Conservation (phyloP, 768 basidiomycete genomes). For the Asterophora lycoperdoides region DNA sequence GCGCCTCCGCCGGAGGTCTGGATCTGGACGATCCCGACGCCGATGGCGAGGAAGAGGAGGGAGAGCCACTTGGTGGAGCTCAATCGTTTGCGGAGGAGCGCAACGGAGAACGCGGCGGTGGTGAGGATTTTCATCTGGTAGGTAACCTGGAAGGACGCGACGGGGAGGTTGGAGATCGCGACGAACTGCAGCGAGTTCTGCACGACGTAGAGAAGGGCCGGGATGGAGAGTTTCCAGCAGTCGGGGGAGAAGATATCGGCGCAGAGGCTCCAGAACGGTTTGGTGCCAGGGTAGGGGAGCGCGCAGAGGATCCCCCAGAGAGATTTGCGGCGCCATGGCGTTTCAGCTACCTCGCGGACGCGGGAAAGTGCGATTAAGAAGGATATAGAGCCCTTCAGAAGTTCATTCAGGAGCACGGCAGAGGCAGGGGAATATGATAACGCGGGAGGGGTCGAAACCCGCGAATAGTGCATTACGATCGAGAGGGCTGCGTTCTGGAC, state of each 20-base stretch:
- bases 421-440: slow-evolving; percentile 89
- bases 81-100: slow-evolving; percentile 73
- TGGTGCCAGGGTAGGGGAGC: slow-evolving; percentile 41
- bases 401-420: slow-evolving; percentile 91
- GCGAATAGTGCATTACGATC: slow-evolving; percentile 99
- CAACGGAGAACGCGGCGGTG: slow-evolving; percentile 88
- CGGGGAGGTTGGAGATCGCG: slow-evolving; percentile 91
- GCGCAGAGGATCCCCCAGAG: slow-evolving; percentile 31
- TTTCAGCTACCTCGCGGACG: slow-evolving; percentile 39
- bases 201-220: slow-evolving; percentile 91
- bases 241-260: slow-evolving; percentile 82
- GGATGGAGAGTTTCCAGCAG: slow-evolving; percentile 97
- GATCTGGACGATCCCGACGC: slow-evolving; percentile 93
- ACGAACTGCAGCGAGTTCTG: slow-evolving; percentile 98
- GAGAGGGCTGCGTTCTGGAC: slow-evolving; percentile 95
- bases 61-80: slow-evolving; percentile 80
- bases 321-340: slow-evolving; percentile 39
- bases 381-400: slow-evolving; percentile 91
- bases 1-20: slow-evolving; percentile 47
- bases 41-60: slow-evolving; percentile 82
- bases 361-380: slow-evolving; percentile 74
- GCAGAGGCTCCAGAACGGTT: slow-evolving; percentile 53
- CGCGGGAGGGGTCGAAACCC: slow-evolving; percentile 74
- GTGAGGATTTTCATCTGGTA: slow-evolving; percentile 99
- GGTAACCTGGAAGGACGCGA: slow-evolving; percentile 95